Evolutionary conservation across 768 basidiomycete genomes (phyloP), one percentile per base, ranked within the genome.

Genomic region (Mycena chlorophos): DNA sequence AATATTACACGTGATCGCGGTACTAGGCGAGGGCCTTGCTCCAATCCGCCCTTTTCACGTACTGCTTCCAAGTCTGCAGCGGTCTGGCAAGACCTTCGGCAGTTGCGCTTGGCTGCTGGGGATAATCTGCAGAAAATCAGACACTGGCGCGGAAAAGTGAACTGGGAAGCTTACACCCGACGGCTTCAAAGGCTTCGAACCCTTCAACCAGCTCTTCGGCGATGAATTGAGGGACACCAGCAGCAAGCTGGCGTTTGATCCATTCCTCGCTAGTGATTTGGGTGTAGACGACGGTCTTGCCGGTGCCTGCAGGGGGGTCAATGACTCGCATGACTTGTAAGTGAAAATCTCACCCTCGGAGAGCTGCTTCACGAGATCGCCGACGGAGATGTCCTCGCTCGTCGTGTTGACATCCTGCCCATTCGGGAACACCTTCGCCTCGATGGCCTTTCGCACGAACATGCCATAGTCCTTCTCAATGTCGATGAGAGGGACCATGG

Each of bases 371-470:
- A 40, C 30, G 4, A 55, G 4, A 25, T 55, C 48, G 17, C 38
- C 27, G 3, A 46, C 27, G 2, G 49, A 25, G 25, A 59, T 54
- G 12, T 43, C 29, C 23, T 47, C 54, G 37, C 49, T 25, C n/a
- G 28, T 28, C 2, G 58, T 38, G 10, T 27, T 8, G 1, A 59
- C 3, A 28, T 55, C 49, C 25, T 14, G 8, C 3, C 58, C 58
- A 22, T 50, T 26, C 2, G 53, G 53, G 38, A 59, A 59, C 5
- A 55, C 49, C 23, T 48, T 38, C 43, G 37, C 16, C 49, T 59
- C 58, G 22, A 59, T 23, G 1, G 29, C 54, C 17, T 42, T n/a
- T 25, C 54, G 58, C 12, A 59, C 58, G 22, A 51, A 59, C 8
- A 39, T 5, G 4, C 58, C 58, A 13, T 59, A 59, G 26, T 59